A percentile compares a stretch with the other conserved stretches of the same genome.
phyloP scores from a whole-genome alignment of 2,329 filamentous ascomycete species.

The Pseudocercospora pini-densiflorae region DNA sequence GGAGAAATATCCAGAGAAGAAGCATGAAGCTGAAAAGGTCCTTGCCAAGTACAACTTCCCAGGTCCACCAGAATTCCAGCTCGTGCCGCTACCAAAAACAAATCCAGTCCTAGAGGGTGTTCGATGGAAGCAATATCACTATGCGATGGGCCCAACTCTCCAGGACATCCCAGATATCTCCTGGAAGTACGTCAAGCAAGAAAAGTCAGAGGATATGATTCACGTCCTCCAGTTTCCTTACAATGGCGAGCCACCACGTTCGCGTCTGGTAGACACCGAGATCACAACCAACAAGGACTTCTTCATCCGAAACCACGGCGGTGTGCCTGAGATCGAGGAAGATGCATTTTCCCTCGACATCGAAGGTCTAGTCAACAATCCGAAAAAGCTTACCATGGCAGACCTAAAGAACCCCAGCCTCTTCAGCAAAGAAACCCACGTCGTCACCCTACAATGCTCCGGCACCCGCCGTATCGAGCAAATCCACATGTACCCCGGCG shows the following conservation, averaged over 20 bases:
- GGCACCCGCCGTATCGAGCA: slow-evolving; percentile 73
- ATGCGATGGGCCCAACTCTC: slow-evolving; percentile 47
- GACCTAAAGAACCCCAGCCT: slow-evolving; percentile 64
- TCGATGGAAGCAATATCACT: slow-evolving; percentile 53
- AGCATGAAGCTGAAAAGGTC: slow-evolving; percentile 61
- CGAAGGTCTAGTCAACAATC: slow-evolving; percentile 65
- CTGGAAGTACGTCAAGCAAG: slow-evolving; percentile 50
- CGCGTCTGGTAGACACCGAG: slow-evolving; percentile 17
- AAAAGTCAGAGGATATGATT: slow-evolving; percentile 54
- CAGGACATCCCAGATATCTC: slow-evolving; percentile 58
- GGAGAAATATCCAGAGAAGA: slow-evolving; percentile 72
- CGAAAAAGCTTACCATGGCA: slow-evolving; percentile 60
- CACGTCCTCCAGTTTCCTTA: slow-evolving; percentile 54
- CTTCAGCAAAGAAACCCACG: slow-evolving; percentile 64
- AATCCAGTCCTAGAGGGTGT: slow-evolving; percentile 53
- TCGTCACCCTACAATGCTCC: slow-evolving; percentile 68
- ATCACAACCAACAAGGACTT: slow-evolving; percentile 67
- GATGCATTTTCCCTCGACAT: slow-evolving; percentile 59
- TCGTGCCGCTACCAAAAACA: slow-evolving; percentile 46
- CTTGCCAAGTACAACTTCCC: slow-evolving; percentile 58
- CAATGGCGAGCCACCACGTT: slow-evolving; percentile 50
- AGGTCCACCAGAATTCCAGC: slow-evolving; percentile 49
- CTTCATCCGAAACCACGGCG: slow-evolving; percentile 74
- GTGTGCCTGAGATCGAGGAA: slow-evolving; percentile 68
- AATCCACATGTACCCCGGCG: slow-evolving; percentile 66